phyloP scores from a whole-genome alignment of 1,139 yeast genomes.

The Maudiozyma humilis region DNA sequence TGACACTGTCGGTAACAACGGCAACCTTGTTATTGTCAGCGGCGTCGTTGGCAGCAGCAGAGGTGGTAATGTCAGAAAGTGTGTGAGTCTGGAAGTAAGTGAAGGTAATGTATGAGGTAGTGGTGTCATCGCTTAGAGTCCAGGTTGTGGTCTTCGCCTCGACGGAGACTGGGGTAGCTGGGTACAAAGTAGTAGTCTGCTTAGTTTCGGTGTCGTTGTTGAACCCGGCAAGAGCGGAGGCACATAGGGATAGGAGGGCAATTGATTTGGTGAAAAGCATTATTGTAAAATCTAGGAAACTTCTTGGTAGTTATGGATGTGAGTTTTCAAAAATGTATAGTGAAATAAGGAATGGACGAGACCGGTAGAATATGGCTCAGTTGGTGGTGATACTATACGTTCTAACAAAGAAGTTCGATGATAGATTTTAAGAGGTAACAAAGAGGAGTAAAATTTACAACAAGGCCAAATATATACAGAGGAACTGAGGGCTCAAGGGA shows the following conservation, averaged over 20 bases:
- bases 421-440: neutral
- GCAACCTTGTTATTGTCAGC: constrained; percentile 8
- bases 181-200: constrained; percentile 19
- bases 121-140: constrained; percentile 19
- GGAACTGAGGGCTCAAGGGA: neutral
- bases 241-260: constrained; percentile 13
- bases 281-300: neutral
- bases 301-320: neutral
- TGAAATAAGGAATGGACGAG: constrained; percentile 28
- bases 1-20: neutral
- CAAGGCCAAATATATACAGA: neutral
- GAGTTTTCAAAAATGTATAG: neutral
- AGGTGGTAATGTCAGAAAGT: constrained; percentile 9
- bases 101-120: constrained; percentile 22
- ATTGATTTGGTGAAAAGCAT: constrained; percentile 19
- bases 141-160: constrained; percentile 13
- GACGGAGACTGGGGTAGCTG: constrained; percentile 18
- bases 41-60: constrained; percentile 9
- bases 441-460: neutral
- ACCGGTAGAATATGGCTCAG: constrained; percentile 21
- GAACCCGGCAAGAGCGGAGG: constrained; percentile 19
- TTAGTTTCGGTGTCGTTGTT: constrained; percentile 11
- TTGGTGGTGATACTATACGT: constrained; percentile 1
- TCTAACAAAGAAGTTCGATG: neutral
- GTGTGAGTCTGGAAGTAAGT: constrained; percentile 19